Conservation (phyloP, 148 eudicot species). For the Diospyros lotus region DNA sequence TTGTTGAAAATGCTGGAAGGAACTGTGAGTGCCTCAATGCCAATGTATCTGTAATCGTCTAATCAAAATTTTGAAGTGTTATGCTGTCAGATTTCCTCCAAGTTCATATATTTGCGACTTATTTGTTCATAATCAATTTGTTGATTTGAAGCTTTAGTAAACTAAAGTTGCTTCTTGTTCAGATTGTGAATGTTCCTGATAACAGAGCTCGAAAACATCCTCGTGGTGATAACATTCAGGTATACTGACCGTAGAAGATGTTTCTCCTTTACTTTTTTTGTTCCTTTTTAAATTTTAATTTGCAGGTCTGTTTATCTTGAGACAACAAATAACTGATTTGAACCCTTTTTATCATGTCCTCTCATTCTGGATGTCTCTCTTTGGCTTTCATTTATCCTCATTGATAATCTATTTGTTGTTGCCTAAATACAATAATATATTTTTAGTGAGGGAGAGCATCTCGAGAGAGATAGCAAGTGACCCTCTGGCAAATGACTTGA, state of each 20-base stretch:
- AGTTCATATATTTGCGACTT: neutral
- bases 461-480: no score
- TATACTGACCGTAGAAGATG: neutral
- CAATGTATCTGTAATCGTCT: neutral
- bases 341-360: neutral
- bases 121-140: neutral
- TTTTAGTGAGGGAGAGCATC: no score
- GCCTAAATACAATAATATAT: no score
- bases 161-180: conserved; percentile 13
- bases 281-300: neutral
- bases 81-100: neutral
- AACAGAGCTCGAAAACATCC: conserved; percentile 44
- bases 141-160: conserved; percentile 4
- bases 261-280: neutral
- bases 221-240: conserved; percentile 53
- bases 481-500: no score
- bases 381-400: no score
- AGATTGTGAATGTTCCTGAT: conserved; percentile 68
- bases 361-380: neutral
- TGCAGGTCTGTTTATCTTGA: neutral
- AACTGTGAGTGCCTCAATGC: conserved; percentile 26
- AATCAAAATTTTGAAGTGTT: neutral
- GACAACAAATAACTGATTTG: neutral
- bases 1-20: conserved; percentile 47
- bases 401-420: no score